phyloP scores from a whole-genome alignment of 345 rosid species.

The Xanthoceras sorbifolium region DNA sequence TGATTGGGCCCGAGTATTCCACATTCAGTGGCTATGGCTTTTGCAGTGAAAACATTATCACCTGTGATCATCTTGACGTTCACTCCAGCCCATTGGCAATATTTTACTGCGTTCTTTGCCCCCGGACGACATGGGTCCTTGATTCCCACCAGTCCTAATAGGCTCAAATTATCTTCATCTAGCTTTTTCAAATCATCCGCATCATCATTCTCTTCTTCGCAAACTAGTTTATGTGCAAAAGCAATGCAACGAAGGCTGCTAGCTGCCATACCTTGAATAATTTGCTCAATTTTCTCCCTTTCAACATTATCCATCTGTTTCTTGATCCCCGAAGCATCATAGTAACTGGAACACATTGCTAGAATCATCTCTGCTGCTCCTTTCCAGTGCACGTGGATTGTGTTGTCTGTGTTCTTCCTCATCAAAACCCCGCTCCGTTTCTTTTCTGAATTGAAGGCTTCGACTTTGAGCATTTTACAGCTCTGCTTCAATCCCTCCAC shows the following conservation, averaged over 20 bases:
- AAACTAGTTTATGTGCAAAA: constrained; percentile 1
- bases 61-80: constrained; percentile 47
- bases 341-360: not conserved
- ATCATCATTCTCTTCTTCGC: constrained; percentile 20
- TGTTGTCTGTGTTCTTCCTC: constrained; percentile 23
- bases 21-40: constrained; percentile 46
- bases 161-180: constrained; percentile 31
- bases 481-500: constrained; percentile 15
- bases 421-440: constrained; percentile 38
- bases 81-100: constrained; percentile 43
- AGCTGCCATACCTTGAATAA: constrained; percentile 40
- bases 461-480: constrained; percentile 30
- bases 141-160: constrained; percentile 40
- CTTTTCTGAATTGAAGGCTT: constrained; percentile 44
- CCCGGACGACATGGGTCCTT: constrained; percentile 46
- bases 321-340: not conserved
- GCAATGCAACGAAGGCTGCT: constrained; percentile 29
- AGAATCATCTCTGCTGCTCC: constrained; percentile 30
- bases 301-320: not conserved
- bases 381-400: constrained; percentile 40
- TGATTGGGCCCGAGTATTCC: constrained; percentile 31
- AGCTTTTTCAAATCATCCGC: constrained; percentile 31
- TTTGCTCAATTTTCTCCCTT: constrained; percentile 22
- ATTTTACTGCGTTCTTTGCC: constrained; percentile 31
- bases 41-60: constrained; percentile 42